Conservation (phyloP, 1,139 yeast genomes). For the Suhomyces wounanorum region DNA sequence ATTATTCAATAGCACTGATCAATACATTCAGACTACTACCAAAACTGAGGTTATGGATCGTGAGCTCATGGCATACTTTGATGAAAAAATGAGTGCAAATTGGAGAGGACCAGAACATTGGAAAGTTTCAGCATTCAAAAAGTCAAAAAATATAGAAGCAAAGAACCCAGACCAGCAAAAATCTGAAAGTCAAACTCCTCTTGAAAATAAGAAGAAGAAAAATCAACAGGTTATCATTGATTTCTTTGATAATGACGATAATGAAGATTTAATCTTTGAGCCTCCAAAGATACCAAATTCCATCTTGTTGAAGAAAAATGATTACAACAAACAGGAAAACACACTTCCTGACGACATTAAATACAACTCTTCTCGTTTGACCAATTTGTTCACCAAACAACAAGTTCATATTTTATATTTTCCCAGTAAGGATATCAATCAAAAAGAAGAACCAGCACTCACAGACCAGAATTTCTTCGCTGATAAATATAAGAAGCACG, state of each 20-base stretch:
- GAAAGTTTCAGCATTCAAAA: constrained; percentile 70
- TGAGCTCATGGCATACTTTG: constrained; percentile 79
- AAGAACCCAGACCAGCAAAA: background rate
- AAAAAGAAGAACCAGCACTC: constrained; percentile 22
- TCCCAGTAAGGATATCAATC: constrained; percentile 24
- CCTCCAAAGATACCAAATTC: constrained; percentile 34
- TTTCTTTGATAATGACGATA: constrained; percentile 47
- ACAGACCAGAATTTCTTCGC: constrained; percentile 82
- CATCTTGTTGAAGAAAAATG: constrained; percentile 30
- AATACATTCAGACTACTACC: constrained; percentile 16
- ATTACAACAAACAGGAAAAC: constrained; percentile 34
- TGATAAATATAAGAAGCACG: constrained; percentile 53
- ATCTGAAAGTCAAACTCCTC: constrained; percentile 6
- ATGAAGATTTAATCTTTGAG: constrained; percentile 55
- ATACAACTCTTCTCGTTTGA: constrained; percentile 68
- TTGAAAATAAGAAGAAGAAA: constrained; percentile 27
- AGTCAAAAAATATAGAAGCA: constrained; percentile 19
- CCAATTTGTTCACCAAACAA: constrained; percentile 73
- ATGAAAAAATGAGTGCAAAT: constrained; percentile 62
- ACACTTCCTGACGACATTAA: constrained; percentile 74
- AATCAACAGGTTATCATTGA: constrained; percentile 46
- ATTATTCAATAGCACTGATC: constrained; percentile 24
- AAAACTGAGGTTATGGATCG: constrained; percentile 52
- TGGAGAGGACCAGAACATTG: constrained; percentile 97
- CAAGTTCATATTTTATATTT: constrained; percentile 39